Conservation (phyloP, 1,284 basidiomycete species). For the Austroboletus novae-zelandiae region DNA sequence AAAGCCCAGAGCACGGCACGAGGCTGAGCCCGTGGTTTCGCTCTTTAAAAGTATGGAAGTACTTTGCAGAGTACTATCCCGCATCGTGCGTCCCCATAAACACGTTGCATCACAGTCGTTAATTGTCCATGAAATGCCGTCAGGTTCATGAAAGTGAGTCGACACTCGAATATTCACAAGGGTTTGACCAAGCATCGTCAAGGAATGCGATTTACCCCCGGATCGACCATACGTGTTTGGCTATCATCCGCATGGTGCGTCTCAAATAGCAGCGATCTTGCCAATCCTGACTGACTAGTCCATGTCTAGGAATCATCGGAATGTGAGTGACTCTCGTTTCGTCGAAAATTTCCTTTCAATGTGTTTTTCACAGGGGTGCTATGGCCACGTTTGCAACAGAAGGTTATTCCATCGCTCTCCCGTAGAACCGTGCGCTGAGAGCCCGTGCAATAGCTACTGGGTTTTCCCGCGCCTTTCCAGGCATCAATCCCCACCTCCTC, state of each 20-base stretch:
- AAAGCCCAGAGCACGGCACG: constrained; percentile 77
- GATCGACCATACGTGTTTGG: constrained; percentile 95
- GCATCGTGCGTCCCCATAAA: constrained; percentile 63
- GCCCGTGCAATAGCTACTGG: constrained; percentile 64
- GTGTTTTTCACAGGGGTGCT: constrained; percentile 65
- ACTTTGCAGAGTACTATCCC: constrained; percentile 93
- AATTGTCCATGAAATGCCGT: not conserved
- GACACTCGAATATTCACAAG: not conserved
- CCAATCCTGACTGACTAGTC: not conserved
- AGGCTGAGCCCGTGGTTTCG: constrained; percentile 79
- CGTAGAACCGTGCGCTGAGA: constrained; percentile 2
- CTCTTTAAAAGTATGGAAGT: constrained; percentile 70
- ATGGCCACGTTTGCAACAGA: constrained; percentile 94
- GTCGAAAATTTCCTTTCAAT: not conserved
- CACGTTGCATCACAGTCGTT: not conserved
- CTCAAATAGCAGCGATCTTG: not conserved
- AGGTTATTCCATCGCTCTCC: constrained; percentile 41
- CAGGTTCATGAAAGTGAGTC: constrained; percentile 29
- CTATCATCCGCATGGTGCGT: constrained; percentile 91
- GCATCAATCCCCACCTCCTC: constrained; percentile 89
- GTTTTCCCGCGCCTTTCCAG: constrained; percentile 90
- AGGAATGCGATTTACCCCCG: constrained; percentile 85
- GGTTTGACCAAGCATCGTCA: constrained; percentile 24
- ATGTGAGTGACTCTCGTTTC: constrained; percentile 55
- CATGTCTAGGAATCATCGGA: constrained; percentile 75